Evolutionary conservation across 2,329 filamentous ascomycete genomes (phyloP).

Genomic region (Penicillium sp.): DNA sequence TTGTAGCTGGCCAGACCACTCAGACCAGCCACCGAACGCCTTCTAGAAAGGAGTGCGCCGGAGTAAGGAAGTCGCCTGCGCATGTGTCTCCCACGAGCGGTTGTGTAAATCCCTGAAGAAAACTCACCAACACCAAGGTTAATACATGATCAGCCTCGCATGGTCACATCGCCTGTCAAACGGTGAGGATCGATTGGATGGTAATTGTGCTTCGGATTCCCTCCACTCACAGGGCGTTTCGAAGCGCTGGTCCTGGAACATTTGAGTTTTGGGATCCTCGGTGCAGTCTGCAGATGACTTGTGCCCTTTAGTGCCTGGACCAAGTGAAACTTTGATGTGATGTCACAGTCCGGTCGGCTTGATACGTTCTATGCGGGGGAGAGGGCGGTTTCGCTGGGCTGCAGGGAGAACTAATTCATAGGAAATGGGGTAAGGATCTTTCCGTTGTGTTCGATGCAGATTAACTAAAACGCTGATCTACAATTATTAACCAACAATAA

Average conservation of each 20-base stretch:
- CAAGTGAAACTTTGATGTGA: slow-evolving; percentile 2
- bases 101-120: neutral
- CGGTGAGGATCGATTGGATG: slow-evolving; percentile 14
- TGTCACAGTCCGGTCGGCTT: slow-evolving; percentile 2
- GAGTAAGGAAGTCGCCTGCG: neutral
- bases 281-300: slow-evolving; percentile 21
- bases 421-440: neutral
- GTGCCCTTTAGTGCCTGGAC: neutral
- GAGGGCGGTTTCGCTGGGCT: neutral
- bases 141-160: slow-evolving; percentile 20
- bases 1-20: neutral
- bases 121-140: slow-evolving; percentile 6
- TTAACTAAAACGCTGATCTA: neutral
- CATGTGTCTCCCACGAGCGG: slow-evolving; percentile 8
- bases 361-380: slow-evolving; percentile 4
- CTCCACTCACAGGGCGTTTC: slow-evolving; percentile 13
- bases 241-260: slow-evolving; percentile 12
- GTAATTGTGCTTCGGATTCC: neutral
- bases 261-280: slow-evolving; percentile 19
- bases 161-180: slow-evolving; percentile 17
- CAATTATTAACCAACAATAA: neutral
- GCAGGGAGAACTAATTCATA: neutral
- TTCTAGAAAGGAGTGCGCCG: slow-evolving; percentile 2
- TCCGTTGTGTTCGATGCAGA: neutral
- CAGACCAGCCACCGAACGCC: slow-evolving; percentile 1